A percentile compares a stretch with the other conserved stretches of the same genome.
phyloP scores from a whole-genome alignment of 768 basidiomycete species.

The Suillus subaureus region DNA sequence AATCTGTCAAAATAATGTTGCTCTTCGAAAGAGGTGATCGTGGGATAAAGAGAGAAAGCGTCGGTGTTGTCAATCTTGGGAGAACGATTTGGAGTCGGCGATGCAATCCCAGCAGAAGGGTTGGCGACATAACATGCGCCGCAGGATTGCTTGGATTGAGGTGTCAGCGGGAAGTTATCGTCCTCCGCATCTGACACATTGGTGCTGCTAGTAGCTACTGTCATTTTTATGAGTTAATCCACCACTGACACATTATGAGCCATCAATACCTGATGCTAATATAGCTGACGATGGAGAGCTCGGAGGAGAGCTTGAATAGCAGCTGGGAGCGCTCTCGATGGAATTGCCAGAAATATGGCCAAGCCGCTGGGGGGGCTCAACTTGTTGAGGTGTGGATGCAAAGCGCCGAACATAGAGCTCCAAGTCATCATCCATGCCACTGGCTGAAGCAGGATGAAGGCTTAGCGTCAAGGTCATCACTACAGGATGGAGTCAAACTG shows the following conservation, averaged over 20 bases:
- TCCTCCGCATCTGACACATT: background rate
- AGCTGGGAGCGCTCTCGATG: background rate
- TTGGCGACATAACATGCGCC: background rate
- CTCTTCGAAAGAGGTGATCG: too few relatives aligned
- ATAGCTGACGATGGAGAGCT: background rate
- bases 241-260: background rate
- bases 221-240: background rate
- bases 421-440: background rate
- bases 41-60: background rate
- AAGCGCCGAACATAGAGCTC: accelerated
- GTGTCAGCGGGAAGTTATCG: background rate
- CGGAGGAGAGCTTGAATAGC: background rate
- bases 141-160: background rate
- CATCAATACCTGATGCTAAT: background rate
- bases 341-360: background rate
- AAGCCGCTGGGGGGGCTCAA: background rate
- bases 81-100: background rate
- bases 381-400: background rate
- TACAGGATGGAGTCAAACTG: background rate
- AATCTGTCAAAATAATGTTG: too few relatives aligned
- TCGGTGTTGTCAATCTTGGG: background rate
- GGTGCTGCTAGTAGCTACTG: background rate
- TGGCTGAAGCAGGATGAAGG: background rate
- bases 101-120: background rate
- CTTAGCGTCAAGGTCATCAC: background rate